phyloP scores from a whole-genome alignment of 2,329 filamentous ascomycete genomes.

The Xylariaceae sp. region DNA sequence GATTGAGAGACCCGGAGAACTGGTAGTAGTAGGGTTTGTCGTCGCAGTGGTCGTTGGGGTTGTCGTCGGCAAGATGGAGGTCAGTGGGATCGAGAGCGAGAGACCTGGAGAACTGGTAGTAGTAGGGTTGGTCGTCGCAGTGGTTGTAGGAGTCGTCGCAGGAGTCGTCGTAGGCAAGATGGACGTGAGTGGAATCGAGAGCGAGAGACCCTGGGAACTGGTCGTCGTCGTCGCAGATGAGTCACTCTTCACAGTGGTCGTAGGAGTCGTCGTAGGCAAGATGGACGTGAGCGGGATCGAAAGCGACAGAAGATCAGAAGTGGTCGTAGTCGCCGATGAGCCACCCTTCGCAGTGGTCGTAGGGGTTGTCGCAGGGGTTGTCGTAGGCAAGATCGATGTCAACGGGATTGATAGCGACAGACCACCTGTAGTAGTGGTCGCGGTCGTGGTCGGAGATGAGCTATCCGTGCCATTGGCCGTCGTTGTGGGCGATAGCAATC shows the following conservation, averaged over 20 bases:
- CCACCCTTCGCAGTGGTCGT: neutral
- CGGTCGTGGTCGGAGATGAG: neutral
- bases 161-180: neutral
- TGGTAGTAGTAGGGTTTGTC: neutral
- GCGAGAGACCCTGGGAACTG: slow-evolving; percentile 6
- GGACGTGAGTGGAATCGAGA: slow-evolving; percentile 7
- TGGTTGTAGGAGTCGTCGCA: too few relatives aligned
- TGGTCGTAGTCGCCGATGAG: neutral
- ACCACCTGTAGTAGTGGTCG: neutral
- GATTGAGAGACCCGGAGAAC: neutral
- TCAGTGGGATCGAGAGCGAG: slow-evolving; percentile 9
- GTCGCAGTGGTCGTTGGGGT: neutral
- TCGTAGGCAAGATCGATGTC: neutral
- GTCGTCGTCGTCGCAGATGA: neutral
- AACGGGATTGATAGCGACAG: slow-evolving; percentile 12
- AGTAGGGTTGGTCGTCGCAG: neutral
- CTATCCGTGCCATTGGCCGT: too few relatives aligned
- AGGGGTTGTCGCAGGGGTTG: too few relatives aligned
- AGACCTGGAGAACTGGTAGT: slow-evolving; percentile 4
- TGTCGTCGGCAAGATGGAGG: neutral
- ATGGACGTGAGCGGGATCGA: slow-evolving; percentile 7
- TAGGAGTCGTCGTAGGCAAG: neutral
- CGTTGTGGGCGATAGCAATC: neutral
- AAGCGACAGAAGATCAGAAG: slow-evolving; percentile 5
- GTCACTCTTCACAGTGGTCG: neutral